phyloP scores from a whole-genome alignment of 2,329 filamentous ascomycete species.

The Fusarium secorum region DNA sequence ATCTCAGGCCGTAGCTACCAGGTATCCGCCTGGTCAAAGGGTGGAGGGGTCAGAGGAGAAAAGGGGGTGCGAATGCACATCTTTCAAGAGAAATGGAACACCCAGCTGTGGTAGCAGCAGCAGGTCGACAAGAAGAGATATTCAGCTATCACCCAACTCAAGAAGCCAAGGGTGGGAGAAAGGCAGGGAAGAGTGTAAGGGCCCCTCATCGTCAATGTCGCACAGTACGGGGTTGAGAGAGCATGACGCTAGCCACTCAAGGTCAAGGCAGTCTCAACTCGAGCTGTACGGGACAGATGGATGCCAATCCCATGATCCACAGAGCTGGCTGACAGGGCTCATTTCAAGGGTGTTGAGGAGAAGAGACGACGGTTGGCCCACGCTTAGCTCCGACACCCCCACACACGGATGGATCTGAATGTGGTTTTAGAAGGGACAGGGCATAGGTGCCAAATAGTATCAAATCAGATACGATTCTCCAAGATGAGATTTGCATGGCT shows the following conservation, averaged over 20 bases:
- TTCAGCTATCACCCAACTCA: constrained; percentile 32
- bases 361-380: constrained; percentile 30
- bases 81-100: constrained; percentile 21
- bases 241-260: constrained; percentile 37
- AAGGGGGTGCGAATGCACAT: constrained; percentile 22
- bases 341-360: constrained; percentile 32
- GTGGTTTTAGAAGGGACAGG: constrained; percentile 22
- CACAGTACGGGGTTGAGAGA: constrained; percentile 37
- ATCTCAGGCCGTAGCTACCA: constrained; percentile 33
- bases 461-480: constrained; percentile 20
- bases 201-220: constrained; percentile 32
- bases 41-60: constrained; percentile 13
- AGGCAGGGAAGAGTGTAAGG: constrained; percentile 21
- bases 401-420: constrained; percentile 30
- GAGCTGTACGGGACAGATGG: constrained; percentile 19
- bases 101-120: constrained; percentile 27
- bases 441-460: constrained; percentile 7
- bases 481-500: constrained; percentile 15
- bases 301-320: constrained; percentile 41
- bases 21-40: constrained; percentile 24
- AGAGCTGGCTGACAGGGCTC: constrained; percentile 38
- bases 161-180: constrained; percentile 28
- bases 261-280: constrained; percentile 37
- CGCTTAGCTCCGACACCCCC: constrained; percentile 35
- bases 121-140: constrained; percentile 38